Base-by-base conservation (phyloP, 1,284 basidiomycete genomes). In the Rhodofomes roseus region DNA sequence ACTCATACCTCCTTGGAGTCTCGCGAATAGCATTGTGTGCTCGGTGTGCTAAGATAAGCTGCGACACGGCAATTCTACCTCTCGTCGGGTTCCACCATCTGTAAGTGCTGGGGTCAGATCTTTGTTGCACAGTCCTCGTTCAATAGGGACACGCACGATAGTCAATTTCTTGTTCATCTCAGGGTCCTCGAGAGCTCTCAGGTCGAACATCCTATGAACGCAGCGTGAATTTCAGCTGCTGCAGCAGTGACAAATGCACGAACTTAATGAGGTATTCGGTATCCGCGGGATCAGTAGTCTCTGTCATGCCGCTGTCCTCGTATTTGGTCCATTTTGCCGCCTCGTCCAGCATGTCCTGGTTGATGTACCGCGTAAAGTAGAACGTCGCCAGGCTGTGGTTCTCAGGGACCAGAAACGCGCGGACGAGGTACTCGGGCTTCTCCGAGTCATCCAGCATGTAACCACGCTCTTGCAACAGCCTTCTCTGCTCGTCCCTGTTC, bases 161-260 rank as follows among this genome's bases (percentile, higher is more conserved):
- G 57, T 59, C 9, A 64, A 46, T 27, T 61, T 64, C 58, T 61
- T 59, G 9, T 58, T 60, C 22, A 55, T 39, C 14, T 59, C 57
- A 6, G 59, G 60, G 14, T 57, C 57, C 8, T 22, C 22, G 4
- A 61, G 36, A 1, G 55, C 63, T 23, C 63, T 57, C 12, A 57
- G 8, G 23, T 62, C 55, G 37, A 62, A 65, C 14, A 57, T 8
- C 23, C 60, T 65, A 20, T 18, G 11, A 20, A 18, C 22, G 12
- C 2, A 40, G 20, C 11, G 1, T 23, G 20, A 20, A 8, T 14
- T 51, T 18, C 36, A 22, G 14, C 54, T 16, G 37, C 22, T 0
- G 36, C 29, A 31, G 6, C 14, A 2, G 14, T 16, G 31, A 39
- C 29, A 27, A 43, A 53, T 7, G 31, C 4, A 6, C 46, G 1